Evolutionary conservation across 495 filamentous ascomycete species (phyloP).

Genomic region (Apodospora peruviana): DNA sequence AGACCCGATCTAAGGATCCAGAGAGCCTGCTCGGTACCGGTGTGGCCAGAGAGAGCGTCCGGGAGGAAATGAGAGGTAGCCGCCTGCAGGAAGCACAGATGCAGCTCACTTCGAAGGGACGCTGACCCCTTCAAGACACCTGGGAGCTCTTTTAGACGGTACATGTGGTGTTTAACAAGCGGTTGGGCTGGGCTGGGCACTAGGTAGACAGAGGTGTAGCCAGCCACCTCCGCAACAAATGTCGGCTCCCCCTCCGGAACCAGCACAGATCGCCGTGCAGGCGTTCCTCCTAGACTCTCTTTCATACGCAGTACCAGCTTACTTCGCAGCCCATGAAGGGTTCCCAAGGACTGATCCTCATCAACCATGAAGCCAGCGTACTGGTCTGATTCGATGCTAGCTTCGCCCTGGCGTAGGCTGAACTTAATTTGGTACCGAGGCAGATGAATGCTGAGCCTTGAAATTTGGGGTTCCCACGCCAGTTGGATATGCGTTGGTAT

Average conservation of each 20-base stretch:
- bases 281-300: neutral
- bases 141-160: constrained; percentile 41
- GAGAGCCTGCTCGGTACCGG: constrained; percentile 60
- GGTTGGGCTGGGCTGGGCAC: constrained; percentile 5
- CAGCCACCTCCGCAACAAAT: neutral
- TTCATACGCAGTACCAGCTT: constrained; percentile 45
- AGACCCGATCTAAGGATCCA: too few species aligned
- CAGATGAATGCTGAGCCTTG: constrained; percentile 5
- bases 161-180: constrained; percentile 30
- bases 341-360: constrained; percentile 41
- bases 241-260: constrained; percentile 42
- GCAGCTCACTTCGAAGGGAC: constrained; percentile 49
- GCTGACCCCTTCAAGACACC: constrained; percentile 46
- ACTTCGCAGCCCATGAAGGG: constrained; percentile 48
- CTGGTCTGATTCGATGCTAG: constrained; percentile 12
- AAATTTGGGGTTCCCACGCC: neutral
- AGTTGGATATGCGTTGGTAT: constrained; percentile 1
- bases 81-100: constrained; percentile 54
- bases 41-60: constrained; percentile 51
- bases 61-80: constrained; percentile 54
- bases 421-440: constrained; percentile 13
- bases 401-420: neutral
- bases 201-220: constrained; percentile 42
- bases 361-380: constrained; percentile 47
- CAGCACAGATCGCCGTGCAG: constrained; percentile 41